Conservation (phyloP, 805 yeast genomes). For the Yarrowia hollandica region DNA sequence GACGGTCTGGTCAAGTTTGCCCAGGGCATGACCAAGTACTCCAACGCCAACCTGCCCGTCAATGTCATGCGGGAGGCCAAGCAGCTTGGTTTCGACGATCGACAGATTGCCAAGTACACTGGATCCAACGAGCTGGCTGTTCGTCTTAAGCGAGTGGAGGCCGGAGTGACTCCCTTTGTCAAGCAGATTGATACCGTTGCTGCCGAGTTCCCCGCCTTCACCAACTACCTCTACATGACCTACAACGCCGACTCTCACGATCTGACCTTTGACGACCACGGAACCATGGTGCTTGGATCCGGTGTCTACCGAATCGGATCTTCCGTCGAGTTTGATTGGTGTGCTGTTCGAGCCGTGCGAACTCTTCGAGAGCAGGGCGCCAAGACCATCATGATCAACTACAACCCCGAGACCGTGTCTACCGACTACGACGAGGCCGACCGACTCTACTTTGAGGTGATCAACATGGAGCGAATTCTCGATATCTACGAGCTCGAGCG, state of each 20-base stretch:
- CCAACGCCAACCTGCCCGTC: conserved; percentile 52
- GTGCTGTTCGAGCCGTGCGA: conserved; percentile 96
- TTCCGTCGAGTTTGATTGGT: conserved; percentile 98
- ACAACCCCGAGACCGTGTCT: conserved; percentile 98
- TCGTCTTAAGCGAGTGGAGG: conserved; percentile 82
- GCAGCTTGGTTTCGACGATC: conserved; percentile 94
- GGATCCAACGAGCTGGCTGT: conserved; percentile 90
- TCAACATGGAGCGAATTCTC: conserved; percentile 87
- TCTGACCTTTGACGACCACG: conserved; percentile 84
- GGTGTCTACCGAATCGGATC: conserved; percentile 99
- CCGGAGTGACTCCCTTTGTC: conserved; percentile 85
- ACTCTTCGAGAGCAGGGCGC: conserved; percentile 81
- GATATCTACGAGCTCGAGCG: conserved; percentile 93
- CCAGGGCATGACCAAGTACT: conserved; percentile 43
- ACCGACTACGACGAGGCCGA: conserved; percentile 99
- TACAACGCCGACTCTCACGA: conserved; percentile 90
- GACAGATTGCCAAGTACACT: conserved; percentile 88
- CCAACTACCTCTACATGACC: conserved; percentile 92
- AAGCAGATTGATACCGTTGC: conserved; percentile 98
- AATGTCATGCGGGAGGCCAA: conserved; percentile 76
- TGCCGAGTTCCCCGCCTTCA: conserved; percentile 96
- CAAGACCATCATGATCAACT: conserved; percentile 95
- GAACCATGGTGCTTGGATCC: conserved; percentile 93
- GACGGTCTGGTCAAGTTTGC: conserved; percentile 73
- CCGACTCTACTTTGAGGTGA: conserved; percentile 91